Evolutionary conservation across 176 grass and related monocot genomes (phyloP).

Genomic region (Aegilops umbellulata): DNA sequence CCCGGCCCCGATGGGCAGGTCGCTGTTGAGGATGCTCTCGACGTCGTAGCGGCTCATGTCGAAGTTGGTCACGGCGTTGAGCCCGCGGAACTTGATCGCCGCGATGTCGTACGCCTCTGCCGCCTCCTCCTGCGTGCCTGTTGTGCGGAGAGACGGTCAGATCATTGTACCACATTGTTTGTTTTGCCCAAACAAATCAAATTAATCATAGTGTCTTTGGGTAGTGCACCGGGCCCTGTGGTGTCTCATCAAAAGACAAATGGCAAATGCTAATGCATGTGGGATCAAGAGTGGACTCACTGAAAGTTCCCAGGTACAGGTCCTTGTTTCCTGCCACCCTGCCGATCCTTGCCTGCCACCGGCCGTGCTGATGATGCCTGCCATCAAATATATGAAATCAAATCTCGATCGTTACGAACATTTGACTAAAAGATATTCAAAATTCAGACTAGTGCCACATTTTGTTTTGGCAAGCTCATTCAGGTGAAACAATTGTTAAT

Average conservation of each 20-base stretch:
- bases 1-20: constrained; percentile 52
- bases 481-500: background rate
- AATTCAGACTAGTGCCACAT: constrained; percentile 17
- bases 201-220: background rate
- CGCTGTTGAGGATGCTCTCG: constrained; percentile 87
- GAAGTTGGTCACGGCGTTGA: constrained; percentile 90
- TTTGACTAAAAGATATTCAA: background rate
- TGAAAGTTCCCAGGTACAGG: constrained; percentile 93
- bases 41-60: constrained; percentile 96
- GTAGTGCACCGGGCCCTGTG: background rate
- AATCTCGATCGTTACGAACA: background rate
- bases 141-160: constrained; percentile 4
- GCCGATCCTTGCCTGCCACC: constrained; percentile 97
- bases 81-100: constrained; percentile 91
- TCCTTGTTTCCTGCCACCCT: constrained; percentile 97
- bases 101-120: constrained; percentile 94
- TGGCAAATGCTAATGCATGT: background rate
- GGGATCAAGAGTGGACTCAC: constrained; percentile 44
- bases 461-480: background rate
- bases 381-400: background rate
- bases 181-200: background rate
- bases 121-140: constrained; percentile 89
- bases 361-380: constrained; percentile 90
- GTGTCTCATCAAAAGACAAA: too few species aligned
- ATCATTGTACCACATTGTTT: background rate